Evolutionary conservation across 208 protist genomes (phyloP), one percentile per base, ranked within the genome.

Genomic region (Leishmania arabica): DNA sequence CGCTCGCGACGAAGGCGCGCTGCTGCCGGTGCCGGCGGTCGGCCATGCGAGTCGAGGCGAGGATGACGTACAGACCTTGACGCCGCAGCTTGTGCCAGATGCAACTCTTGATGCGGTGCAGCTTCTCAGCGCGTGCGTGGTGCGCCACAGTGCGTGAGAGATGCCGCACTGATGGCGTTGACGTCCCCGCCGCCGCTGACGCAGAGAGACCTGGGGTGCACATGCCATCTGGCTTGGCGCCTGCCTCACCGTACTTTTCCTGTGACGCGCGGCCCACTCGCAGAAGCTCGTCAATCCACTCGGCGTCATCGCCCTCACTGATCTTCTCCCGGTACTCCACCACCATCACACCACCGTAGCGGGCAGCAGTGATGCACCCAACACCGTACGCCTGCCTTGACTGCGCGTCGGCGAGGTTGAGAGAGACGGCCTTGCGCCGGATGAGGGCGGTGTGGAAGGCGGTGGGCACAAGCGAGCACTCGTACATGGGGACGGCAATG

Each of bases 261-360:
- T 60, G 69, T 7, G 77, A 58, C 19, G 24, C 27, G 31, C 65
- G 74, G 34, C 68, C 76, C 3, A 87, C 74, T 6, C 75, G 78
- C 19, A 83, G 54, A 37, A 93, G 84, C 62, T 89, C 68, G 17
- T 60, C 70, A 24, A 92, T 78, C 85, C 87, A 94, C 37, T 80
- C 80, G 21, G 84, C 82, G 76, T 94, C 82, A 21, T 82, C 87
- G 21, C 49, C 79, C 34, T 78, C 73, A 11, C 70, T 78, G 66
- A 92, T 73, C 47, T 81, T 84, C 42, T 91, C 90, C 54, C 91
- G 82, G 80, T 86, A 89, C 86, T 94, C 91, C 40, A 92, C 72
- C 40, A 94, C 82, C 79, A 91, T 83, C 27, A 92, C 79, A 27
- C 91, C 91, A 31, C 91, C 91, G 78, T 94, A 94, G 64, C 91